These are phyloP conservation scores for Chlorella sp. DNA, from an alignment of 139 green algal species.

Conservation along the genomic window DNA sequence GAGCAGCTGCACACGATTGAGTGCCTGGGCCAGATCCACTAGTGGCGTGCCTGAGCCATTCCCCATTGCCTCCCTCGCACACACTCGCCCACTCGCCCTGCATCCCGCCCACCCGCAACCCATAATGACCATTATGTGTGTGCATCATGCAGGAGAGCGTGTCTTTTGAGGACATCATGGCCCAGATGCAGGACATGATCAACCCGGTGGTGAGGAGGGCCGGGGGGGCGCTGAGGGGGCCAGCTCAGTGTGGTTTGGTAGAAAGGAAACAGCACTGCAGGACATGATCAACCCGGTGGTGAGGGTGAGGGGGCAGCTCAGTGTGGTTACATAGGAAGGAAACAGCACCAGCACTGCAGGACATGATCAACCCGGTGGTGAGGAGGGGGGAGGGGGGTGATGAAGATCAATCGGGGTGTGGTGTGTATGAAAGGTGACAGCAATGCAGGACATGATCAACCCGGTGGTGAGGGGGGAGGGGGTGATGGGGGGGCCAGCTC, in stretches of 20 bases:
- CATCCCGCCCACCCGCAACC: background rate
- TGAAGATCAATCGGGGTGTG: too few relatives aligned
- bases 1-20: too few relatives aligned
- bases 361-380: constrained; percentile 91
- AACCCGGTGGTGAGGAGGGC: constrained; percentile 56
- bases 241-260: too few relatives aligned
- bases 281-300: constrained; percentile 93
- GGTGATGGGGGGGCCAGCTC: too few relatives aligned
- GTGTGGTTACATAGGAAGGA: too few relatives aligned
- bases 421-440: too few relatives aligned
- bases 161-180: constrained; percentile 66
- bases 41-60: too few relatives aligned
- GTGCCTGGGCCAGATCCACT: too few relatives aligned
- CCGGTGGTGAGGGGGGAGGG: constrained; percentile 55
- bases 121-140: background rate
- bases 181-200: constrained; percentile 99
- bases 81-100: background rate
- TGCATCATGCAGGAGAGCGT: constrained; percentile 34
- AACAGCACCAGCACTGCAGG: too few relatives aligned
- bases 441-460: constrained; percentile 98
- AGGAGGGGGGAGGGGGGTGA: background rate
- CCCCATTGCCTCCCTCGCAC: background rate
- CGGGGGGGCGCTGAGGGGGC: too few relatives aligned
- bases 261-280: too few relatives aligned
- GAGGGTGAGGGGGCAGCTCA: too few relatives aligned